Percentiles rank a stretch among this genome's conserved stretches.
phyloP scores from a whole-genome alignment of 495 filamentous ascomycete species.

The Aspergillus ellipticus region DNA sequence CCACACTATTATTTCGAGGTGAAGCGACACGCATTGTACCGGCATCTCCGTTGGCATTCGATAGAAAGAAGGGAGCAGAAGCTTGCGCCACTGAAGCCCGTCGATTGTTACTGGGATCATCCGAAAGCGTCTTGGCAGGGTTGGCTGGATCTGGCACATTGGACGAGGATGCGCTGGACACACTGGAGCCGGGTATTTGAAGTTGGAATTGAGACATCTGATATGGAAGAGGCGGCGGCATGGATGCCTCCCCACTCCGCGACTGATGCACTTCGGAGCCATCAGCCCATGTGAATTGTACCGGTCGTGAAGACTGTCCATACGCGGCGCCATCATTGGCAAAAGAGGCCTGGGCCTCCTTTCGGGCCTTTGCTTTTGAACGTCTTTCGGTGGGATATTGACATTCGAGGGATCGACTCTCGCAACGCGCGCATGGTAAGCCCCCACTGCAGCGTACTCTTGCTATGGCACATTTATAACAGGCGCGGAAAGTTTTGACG shows the following conservation, averaged over 20 bases:
- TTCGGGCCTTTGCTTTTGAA: constrained; percentile 33
- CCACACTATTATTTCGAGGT: constrained; percentile 8
- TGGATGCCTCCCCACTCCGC: not conserved
- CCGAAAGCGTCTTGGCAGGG: not conserved
- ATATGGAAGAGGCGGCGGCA: constrained; percentile 10
- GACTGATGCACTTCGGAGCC: not conserved
- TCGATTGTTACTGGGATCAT: not conserved
- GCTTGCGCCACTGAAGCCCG: not conserved
- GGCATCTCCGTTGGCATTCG: constrained; percentile 6
- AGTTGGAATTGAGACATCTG: constrained; percentile 25
- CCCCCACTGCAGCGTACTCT: constrained; percentile 55
- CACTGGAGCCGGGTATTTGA: constrained; percentile 11
- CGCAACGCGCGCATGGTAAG: constrained; percentile 50
- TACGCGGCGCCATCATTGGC: constrained; percentile 14
- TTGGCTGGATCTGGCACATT: not conserved
- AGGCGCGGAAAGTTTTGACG: constrained; percentile 51
- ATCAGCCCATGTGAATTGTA: not conserved
- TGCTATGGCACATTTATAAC: constrained; percentile 52
- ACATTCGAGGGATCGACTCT: constrained; percentile 48
- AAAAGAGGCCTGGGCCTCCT: constrained; percentile 11
- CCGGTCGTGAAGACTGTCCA: constrained; percentile 8
- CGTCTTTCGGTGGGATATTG: constrained; percentile 47
- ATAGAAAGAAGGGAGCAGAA: constrained; percentile 7
- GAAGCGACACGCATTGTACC: constrained; percentile 8
- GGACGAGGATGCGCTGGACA: constrained; percentile 10